phyloP scores from a whole-genome alignment of 768 basidiomycete species.

The Pisolithus albus region DNA sequence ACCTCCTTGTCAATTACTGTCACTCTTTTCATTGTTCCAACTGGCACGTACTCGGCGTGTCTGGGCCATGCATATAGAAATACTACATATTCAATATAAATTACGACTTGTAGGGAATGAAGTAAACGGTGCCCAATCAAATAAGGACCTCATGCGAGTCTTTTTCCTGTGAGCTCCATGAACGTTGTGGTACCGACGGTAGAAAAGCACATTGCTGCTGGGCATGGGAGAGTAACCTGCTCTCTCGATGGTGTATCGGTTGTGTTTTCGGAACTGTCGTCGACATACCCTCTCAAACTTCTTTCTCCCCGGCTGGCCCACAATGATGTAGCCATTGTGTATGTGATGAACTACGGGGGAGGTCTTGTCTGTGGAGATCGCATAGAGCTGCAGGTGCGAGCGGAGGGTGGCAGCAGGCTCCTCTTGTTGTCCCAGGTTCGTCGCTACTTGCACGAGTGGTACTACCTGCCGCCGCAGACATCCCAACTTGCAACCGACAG shows the following conservation, averaged over 20 bases:
- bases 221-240: slow-evolving; percentile 54
- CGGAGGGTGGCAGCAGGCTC: slow-evolving; percentile 51
- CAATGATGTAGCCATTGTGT: slow-evolving; percentile 57
- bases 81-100: too few relatives aligned
- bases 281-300: slow-evolving; percentile 83
- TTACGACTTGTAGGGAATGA: too few relatives aligned
- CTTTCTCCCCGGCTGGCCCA: slow-evolving; percentile 58
- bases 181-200: not conserved
- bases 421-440: slow-evolving; percentile 81
- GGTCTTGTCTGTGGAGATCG: slow-evolving; percentile 85
- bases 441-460: not conserved
- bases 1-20: slow-evolving; percentile 23
- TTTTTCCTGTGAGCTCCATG: not conserved
- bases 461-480: not conserved
- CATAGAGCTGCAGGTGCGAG: slow-evolving; percentile 54
- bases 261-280: slow-evolving; percentile 67
- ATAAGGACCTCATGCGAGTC: too few relatives aligned
- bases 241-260: slow-evolving; percentile 47
- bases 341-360: slow-evolving; percentile 84
- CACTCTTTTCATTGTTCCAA: slow-evolving; percentile 12
- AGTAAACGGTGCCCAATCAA: too few relatives aligned
- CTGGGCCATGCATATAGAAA: too few relatives aligned
- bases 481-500: slow-evolving; percentile 31
- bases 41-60: slow-evolving; percentile 16
- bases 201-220: slow-evolving; percentile 22